These are phyloP conservation scores for Urostyla sp. DNA, from an alignment of 73 alveolate genomes.

Conservation along the genomic window DNA sequence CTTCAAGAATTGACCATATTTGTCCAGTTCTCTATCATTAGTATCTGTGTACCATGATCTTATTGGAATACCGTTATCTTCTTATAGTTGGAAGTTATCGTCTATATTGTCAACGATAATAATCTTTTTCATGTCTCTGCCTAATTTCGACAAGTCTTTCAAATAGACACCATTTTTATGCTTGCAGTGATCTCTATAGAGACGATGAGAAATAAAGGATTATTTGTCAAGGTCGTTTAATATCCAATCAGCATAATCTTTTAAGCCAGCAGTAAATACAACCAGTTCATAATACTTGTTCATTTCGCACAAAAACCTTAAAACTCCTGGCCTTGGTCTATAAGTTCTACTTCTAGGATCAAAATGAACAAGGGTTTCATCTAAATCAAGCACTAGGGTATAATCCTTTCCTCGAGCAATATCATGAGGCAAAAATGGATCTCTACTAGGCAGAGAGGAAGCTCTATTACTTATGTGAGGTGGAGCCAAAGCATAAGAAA, in stretches of 20 bases:
- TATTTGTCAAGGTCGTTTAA: conserved; percentile 78
- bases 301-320: conserved; percentile 39
- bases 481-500: conserved; percentile 16
- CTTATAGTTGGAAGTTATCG: conserved; percentile 83
- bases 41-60: conserved; percentile 92
- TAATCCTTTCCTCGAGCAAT: conserved; percentile 26
- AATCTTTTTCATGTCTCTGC: conserved; percentile 84
- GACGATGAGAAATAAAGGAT: conserved; percentile 70
- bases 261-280: conserved; percentile 88
- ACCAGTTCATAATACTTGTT: conserved; percentile 77
- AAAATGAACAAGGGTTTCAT: conserved; percentile 50
- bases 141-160: conserved; percentile 90
- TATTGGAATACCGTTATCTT: conserved; percentile 95
- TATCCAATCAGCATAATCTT: conserved; percentile 90
- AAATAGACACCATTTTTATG: conserved; percentile 70
- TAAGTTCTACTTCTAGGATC: conserved; percentile 51
- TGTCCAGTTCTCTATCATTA: conserved; percentile 88
- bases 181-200: conserved; percentile 84
- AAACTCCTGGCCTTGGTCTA: conserved; percentile 27
- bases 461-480: conserved; percentile 34
- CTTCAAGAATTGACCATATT: conserved; percentile 77
- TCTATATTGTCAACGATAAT: conserved; percentile 87
- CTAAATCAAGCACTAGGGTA: conserved; percentile 51
- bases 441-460: conserved; percentile 24
- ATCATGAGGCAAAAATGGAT: conserved; percentile 35